Evolutionary conservation across 495 filamentous ascomycete species (phyloP), one percentile per base, ranked within the genome.

Genomic region (Aspergillus indologenus): DNA sequence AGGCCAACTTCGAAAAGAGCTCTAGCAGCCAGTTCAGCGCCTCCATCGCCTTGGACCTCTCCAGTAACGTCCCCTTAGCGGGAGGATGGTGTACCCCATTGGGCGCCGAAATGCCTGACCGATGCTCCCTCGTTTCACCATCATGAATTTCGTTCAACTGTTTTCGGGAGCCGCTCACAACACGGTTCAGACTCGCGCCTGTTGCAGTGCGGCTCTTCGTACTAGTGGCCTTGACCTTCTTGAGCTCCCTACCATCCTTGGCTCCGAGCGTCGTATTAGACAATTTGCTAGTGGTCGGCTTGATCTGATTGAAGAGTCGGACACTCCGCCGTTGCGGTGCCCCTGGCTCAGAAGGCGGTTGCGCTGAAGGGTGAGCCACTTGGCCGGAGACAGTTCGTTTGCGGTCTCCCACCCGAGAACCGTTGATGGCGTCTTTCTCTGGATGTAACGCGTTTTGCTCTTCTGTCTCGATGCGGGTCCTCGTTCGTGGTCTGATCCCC

Each of bases 341-440:
- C 24, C 84, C 83, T 43, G 87, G 86, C 65, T 92, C 89, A 45
- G 57, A 52, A 9, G 79, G 68, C 45, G 80, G 79, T 15, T 69
- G 72, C 56, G 82, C 72, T 73, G 26, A 29, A 12, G 84, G 72
- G 61, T 89, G 84, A 9, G 88, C 84, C 15, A 84, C 83, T 64
- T 93, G 89, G 2, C 92, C 92, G 26, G 92, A 93, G 17, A 93
- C 81, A 5, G 91, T 96, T 58, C 92, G 82, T 74, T 96, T 96
- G 66, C 90, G 83, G 61, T 87, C 88, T 9, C 76, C 72, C 26
- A 74, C 61, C 53, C 69, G 66, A 22, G 68, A 61, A 4, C 66
- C 66, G 47, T 67, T 67, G n/a, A 72, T 68, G 19, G 69, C 59
- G 20, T 78, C 75, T 61, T 68, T 71, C 62, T 77, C 74, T 45